Evolutionary conservation across 441 rosid species (phyloP), one percentile per base, ranked within the genome.

Genomic region (Daphne laureola): DNA sequence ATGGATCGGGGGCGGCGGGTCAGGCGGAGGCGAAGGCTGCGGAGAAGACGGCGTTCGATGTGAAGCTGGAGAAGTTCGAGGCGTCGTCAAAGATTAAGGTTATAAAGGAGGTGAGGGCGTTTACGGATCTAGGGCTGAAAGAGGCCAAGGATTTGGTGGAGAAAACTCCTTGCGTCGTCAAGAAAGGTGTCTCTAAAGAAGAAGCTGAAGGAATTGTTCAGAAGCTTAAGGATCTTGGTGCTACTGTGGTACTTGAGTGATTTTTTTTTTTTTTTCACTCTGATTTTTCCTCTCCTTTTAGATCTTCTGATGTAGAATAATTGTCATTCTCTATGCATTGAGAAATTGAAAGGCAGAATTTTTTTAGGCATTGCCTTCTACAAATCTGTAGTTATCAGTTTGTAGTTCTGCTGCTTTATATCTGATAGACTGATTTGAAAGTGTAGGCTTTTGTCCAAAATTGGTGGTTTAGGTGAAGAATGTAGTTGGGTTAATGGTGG

Each of bases 101-200:
- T 12, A 81, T 81, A 8, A 81, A 80, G 62, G 90, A 80, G 68
- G 81, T 78, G 2, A 75, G 84, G 69, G 17, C 68, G 2, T 75
- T 78, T 48, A 78, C 85, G 14, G 78, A 72, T 45, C 67, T 83
- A 27, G 91, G 91, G 21, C 63, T 81, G 50, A 78, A 81, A 64
- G 83, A 83, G 61, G 83, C 85, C 7, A 78, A 83, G 40, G 85
- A 68, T 4, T 42, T 83, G 53, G 87, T 78, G 61, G 90, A 83
- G 77, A 78, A 78, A 73, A 83, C 72, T 46, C 87, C 87, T 0
- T 78, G 66, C 51, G 67, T 81, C 42, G 59, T 83, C 38, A 81
- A 78, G 73, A 78, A 70, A 49, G 82, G 85, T 9, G 48, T 78
- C 0, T 58, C 77, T 0, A 81, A 78, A 54, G 91, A 78, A 48